Percentiles rank a stretch among this genome's conserved stretches.
Conservation (phyloP, 2,329 filamentous ascomycete genomes). For the Monilinia fructicola region DNA sequence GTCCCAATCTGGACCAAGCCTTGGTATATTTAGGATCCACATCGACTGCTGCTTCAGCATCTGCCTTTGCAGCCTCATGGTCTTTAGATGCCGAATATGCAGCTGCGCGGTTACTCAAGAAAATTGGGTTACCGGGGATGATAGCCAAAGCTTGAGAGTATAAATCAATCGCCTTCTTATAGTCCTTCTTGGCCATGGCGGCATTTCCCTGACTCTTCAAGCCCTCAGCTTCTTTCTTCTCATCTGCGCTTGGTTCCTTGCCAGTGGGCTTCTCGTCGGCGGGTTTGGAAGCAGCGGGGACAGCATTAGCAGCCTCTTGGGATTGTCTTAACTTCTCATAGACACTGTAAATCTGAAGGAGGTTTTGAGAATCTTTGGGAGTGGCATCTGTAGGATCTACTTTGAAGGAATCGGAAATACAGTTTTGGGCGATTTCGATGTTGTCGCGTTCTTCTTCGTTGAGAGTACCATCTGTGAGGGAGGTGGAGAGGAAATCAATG, state of each 20-base stretch:
- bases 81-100: slow-evolving; percentile 83
- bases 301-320: slow-evolving; percentile 42
- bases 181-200: slow-evolving; percentile 94
- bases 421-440: slow-evolving; percentile 90
- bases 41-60: slow-evolving; percentile 86
- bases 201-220: slow-evolving; percentile 91
- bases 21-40: slow-evolving; percentile 94
- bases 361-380: slow-evolving; percentile 81
- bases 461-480: slow-evolving; percentile 84
- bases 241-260: slow-evolving; percentile 46
- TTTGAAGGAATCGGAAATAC: slow-evolving; percentile 93
- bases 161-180: slow-evolving; percentile 73
- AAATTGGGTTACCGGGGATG: slow-evolving; percentile 85
- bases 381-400: slow-evolving; percentile 80
- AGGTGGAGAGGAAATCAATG: slow-evolving; percentile 88
- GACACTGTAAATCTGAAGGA: slow-evolving; percentile 88
- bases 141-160: slow-evolving; percentile 86
- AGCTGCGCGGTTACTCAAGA: slow-evolving; percentile 94
- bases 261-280: slow-evolving; percentile 44
- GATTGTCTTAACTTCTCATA: slow-evolving; percentile 83
- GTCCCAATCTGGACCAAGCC: slow-evolving; percentile 90
- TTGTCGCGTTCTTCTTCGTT: slow-evolving; percentile 85
- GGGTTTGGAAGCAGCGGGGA: slow-evolving; percentile 46
- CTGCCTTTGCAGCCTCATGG: slow-evolving; percentile 78
- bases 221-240: slow-evolving; percentile 79